These are phyloP conservation scores for Fennellomyces sp. DNA, from an alignment of 371 early-diverging fungal genomes.

Conservation along the genomic window DNA sequence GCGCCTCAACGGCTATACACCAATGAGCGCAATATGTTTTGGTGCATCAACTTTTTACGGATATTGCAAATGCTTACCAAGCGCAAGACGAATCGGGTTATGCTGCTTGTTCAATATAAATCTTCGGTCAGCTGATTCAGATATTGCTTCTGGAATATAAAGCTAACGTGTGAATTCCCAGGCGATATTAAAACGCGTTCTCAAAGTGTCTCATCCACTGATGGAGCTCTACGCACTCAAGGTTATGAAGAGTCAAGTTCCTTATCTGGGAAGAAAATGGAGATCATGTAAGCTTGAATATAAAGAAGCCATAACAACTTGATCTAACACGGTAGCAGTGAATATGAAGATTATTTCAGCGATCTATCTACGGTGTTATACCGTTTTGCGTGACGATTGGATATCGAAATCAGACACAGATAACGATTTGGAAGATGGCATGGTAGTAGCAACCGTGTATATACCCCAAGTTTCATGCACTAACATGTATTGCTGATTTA, in stretches of 20 bases:
- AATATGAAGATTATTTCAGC: conserved; percentile 85
- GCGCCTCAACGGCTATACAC: conserved; percentile 19
- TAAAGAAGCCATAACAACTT: neutral
- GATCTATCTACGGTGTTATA: conserved; percentile 72
- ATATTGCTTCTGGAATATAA: neutral
- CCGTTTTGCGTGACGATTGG: conserved; percentile 75
- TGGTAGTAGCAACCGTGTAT: too few species aligned
- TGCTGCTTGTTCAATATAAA: conserved; percentile 84
- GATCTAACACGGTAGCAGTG: conserved; percentile 22
- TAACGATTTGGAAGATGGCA: conserved; percentile 72
- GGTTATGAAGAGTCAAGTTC: conserved; percentile 78
- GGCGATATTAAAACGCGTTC: conserved; percentile 74
- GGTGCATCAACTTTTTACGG: conserved; percentile 75
- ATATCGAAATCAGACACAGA: conserved; percentile 70
- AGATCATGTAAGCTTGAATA: conserved; percentile 56
- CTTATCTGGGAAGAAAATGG: conserved; percentile 85
- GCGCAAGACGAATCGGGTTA: conserved; percentile 73
- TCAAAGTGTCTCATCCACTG: conserved; percentile 71
- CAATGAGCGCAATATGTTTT: conserved; percentile 68
- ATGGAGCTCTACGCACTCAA: conserved; percentile 78
- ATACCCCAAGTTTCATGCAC: neutral
- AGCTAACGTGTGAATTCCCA: neutral
- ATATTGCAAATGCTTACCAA: conserved; percentile 85
- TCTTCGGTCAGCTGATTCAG: conserved; percentile 58
- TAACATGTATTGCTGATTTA: conserved; percentile 6